A percentile compares a stretch with the other conserved stretches of the same genome.
Conservation (phyloP, 2,329 filamentous ascomycete species). For the Triangularia setosa region DNA sequence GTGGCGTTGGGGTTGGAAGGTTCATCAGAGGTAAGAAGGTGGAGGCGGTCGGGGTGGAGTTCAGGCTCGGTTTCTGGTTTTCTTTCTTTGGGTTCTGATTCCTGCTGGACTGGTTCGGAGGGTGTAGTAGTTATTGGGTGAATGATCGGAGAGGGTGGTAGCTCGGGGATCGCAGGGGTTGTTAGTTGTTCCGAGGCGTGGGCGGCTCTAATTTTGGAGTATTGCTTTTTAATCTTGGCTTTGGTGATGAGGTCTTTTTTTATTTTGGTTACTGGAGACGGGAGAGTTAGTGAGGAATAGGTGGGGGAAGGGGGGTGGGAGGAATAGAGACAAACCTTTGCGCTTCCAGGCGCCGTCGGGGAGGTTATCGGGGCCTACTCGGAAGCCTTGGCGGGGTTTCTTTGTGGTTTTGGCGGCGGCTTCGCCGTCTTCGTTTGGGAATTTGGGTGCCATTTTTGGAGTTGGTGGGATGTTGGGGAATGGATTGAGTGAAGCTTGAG, state of each 20-base stretch:
- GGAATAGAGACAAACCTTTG: conserved; percentile 49
- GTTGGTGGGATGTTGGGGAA: not conserved
- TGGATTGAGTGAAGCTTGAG: not conserved
- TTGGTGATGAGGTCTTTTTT: conserved; percentile 87
- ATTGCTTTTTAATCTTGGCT: conserved; percentile 88
- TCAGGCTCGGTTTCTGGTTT: conserved; percentile 33
- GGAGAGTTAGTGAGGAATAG: not conserved
- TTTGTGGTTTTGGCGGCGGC: conserved; percentile 34
- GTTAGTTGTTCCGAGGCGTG: not conserved
- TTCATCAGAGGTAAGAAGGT: conserved; percentile 23
- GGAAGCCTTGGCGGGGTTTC: conserved; percentile 68
- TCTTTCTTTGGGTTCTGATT: not conserved
- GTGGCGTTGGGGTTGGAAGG: conserved; percentile 4
- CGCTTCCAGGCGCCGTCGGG: conserved; percentile 85
- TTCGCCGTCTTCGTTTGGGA: conserved; percentile 43
- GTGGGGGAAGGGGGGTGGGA: not conserved
- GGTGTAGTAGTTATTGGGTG: not conserved
- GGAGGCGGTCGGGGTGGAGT: conserved; percentile 21
- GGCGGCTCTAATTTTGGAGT: conserved; percentile 74
- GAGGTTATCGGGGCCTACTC: conserved; percentile 82
- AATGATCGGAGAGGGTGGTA: not conserved
- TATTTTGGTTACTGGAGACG: conserved; percentile 50
- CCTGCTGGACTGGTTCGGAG: not conserved
- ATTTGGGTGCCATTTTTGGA: conserved; percentile 55
- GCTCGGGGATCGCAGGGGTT: not conserved